Evolutionary conservation across 805 yeast genomes (phyloP).

Genomic region (Ogataea salicorniae): DNA sequence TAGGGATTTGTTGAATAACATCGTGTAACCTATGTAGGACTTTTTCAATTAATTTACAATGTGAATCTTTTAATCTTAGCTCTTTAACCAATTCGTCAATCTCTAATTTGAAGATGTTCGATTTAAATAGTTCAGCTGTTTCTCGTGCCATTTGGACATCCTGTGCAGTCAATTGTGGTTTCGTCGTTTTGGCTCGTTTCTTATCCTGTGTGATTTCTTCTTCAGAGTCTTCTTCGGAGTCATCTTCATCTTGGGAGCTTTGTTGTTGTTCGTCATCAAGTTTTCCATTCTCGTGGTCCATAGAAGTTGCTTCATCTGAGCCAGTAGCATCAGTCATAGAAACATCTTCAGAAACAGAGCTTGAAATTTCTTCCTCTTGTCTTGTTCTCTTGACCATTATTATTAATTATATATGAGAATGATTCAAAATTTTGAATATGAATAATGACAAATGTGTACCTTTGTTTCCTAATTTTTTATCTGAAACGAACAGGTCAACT

Average conservation of each 20-base stretch:
- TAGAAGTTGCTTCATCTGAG: too few relatives aligned
- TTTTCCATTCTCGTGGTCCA: too few relatives aligned
- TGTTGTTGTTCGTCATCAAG: neutral
- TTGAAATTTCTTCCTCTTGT: neutral
- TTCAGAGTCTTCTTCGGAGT: slow-evolving; percentile 8
- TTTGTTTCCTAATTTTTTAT: neutral
- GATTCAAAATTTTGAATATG: too few relatives aligned
- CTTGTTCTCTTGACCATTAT: slow-evolving; percentile 2
- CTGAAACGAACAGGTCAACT: too few relatives aligned
- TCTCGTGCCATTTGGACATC: slow-evolving; percentile 90
- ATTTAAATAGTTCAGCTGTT: slow-evolving; percentile 89
- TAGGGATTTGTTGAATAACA: slow-evolving; percentile 60
- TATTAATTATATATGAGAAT: too few relatives aligned
- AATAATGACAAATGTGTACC: too few relatives aligned
- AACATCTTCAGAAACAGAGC: neutral
- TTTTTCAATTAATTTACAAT: slow-evolving; percentile 62
- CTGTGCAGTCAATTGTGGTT: slow-evolving; percentile 50
- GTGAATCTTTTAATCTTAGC: slow-evolving; percentile 65
- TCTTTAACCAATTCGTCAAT: slow-evolving; percentile 88
- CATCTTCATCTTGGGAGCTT: neutral
- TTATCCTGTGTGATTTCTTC: slow-evolving; percentile 8
- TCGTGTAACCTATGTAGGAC: slow-evolving; percentile 71
- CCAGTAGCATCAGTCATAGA: too few relatives aligned
- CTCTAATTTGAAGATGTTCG: slow-evolving; percentile 91
- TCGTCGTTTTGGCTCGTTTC: slow-evolving; percentile 12